phyloP scores from a whole-genome alignment of 306 rosid species.

The Trifolium fragiferum region DNA sequence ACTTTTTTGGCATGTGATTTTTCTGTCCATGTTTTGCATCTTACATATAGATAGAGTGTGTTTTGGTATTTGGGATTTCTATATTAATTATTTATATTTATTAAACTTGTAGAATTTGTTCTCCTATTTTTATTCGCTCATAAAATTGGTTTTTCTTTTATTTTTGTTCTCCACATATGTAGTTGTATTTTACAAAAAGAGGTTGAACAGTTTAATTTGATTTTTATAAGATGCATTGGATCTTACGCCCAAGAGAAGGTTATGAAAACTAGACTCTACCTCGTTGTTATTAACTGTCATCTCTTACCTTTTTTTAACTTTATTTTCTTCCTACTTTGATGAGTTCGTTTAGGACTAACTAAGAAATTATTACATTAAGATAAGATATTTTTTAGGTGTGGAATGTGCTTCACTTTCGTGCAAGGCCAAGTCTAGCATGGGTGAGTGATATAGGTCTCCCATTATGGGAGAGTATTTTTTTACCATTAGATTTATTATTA shows the following conservation, averaged over 20 bases:
- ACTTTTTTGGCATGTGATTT: slow-evolving; percentile 26
- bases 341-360: background rate
- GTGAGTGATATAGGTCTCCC: too few relatives aligned
- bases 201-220: background rate
- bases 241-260: slow-evolving; percentile 28
- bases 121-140: too few relatives aligned
- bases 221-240: slow-evolving; percentile 22
- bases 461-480: too few relatives aligned
- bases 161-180: too few relatives aligned
- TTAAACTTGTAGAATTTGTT: too few relatives aligned
- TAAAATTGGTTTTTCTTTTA: too few relatives aligned
- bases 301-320: background rate
- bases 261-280: slow-evolving; percentile 1
- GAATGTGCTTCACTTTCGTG: slow-evolving; percentile 17
- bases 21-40: background rate
- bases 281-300: slow-evolving; percentile 17
- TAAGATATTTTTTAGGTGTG: background rate
- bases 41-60: slow-evolving; percentile 12
- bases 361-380: background rate
- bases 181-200: background rate
- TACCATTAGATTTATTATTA: too few relatives aligned
- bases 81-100: background rate
- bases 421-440: too few relatives aligned
- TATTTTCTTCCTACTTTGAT: background rate
- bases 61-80: background rate